phyloP scores from a whole-genome alignment of 495 filamentous ascomycete genomes.

The Copromyces sp. region DNA sequence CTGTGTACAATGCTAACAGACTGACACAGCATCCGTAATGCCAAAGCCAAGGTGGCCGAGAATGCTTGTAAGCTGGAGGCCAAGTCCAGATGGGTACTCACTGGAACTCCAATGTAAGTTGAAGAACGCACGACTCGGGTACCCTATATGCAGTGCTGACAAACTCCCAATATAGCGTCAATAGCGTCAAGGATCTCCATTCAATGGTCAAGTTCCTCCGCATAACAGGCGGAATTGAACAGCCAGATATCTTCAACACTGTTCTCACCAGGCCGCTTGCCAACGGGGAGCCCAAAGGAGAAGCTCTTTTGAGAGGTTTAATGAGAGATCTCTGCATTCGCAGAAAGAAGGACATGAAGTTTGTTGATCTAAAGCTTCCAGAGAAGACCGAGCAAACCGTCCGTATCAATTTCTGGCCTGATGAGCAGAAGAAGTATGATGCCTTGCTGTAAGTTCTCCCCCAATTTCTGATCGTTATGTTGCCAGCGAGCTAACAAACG shows the following conservation, averaged over 20 bases:
- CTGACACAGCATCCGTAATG: conserved; percentile 56
- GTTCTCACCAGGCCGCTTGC: conserved; percentile 64
- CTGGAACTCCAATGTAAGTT: conserved; percentile 63
- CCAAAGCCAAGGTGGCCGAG: conserved; percentile 56
- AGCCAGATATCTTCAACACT: conserved; percentile 63
- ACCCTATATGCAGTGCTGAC: neutral
- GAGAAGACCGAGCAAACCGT: conserved; percentile 73
- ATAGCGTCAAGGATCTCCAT: conserved; percentile 73
- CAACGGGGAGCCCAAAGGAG: conserved; percentile 40
- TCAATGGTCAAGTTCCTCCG: conserved; percentile 71
- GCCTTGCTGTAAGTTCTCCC: conserved; percentile 46
- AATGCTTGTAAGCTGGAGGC: conserved; percentile 60
- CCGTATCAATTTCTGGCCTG: conserved; percentile 59
- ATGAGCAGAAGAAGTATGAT: conserved; percentile 74
- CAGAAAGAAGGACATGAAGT: conserved; percentile 81
- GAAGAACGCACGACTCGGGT: neutral
- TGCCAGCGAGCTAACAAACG: conserved; percentile 12
- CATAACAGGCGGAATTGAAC: conserved; percentile 68
- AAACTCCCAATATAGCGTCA: conserved; percentile 36
- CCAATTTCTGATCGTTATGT: conserved; percentile 11
- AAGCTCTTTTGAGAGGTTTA: conserved; percentile 59
- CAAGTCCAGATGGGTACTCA: conserved; percentile 70
- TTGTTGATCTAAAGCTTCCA: conserved; percentile 75
- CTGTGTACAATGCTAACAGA: neutral
- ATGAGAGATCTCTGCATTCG: conserved; percentile 78